A percentile compares a stretch with the other conserved stretches of the same genome.
Conservation (phyloP, 805 yeast genomes). For the Martiniozyma abietophila region DNA sequence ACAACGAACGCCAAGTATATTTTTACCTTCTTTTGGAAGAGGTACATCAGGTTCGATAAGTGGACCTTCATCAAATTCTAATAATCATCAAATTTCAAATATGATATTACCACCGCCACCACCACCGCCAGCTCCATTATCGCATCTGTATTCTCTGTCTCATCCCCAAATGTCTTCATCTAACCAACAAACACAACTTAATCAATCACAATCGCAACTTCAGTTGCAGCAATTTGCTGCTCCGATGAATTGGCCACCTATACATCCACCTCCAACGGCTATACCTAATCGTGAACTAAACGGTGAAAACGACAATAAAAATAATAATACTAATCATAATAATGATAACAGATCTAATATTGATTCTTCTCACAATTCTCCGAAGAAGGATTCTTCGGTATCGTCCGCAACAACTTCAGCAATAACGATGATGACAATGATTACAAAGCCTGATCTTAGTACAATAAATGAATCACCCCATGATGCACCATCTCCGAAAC, state of each 20-base stretch:
- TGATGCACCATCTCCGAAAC: too few species aligned
- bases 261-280: slow-evolving; percentile 4
- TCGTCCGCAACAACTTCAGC: too few species aligned
- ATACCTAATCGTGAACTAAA: not conserved
- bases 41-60: not conserved
- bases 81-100: not conserved
- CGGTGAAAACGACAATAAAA: not conserved
- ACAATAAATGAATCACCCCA: too few species aligned
- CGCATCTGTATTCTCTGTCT: slow-evolving; percentile 5
- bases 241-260: too few species aligned
- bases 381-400: too few species aligned
- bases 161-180: too few species aligned
- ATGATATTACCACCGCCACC: slow-evolving; percentile 5
- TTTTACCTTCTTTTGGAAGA: slow-evolving; percentile 1
- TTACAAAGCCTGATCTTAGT: too few species aligned
- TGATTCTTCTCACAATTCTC: too few species aligned
- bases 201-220: slow-evolving; percentile 3
- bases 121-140: slow-evolving; percentile 9
- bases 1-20: slow-evolving; percentile 9
- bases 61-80: slow-evolving; percentile 2
- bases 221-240: slow-evolving; percentile 14
- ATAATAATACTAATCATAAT: not conserved
- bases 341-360: too few species aligned
- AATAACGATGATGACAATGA: too few species aligned
- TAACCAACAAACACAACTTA: slow-evolving; percentile 10